A percentile compares a stretch with the other conserved stretches of the same genome.
These are phyloP conservation scores for Boletus rufocinnamomeus DNA, from an alignment of 768 basidiomycete species.

Conservation along the genomic window DNA sequence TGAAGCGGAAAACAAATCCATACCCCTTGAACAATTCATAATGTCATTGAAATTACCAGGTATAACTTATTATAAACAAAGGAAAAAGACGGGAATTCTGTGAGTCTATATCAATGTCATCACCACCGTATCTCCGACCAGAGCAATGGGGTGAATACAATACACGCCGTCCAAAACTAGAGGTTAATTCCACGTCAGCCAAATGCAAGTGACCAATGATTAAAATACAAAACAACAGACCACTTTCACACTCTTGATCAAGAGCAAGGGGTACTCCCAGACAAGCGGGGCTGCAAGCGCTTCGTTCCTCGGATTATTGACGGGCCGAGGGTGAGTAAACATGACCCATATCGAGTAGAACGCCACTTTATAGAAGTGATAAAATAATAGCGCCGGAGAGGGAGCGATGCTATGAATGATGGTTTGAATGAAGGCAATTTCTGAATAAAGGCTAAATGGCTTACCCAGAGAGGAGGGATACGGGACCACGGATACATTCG, in stretches of 20 bases:
- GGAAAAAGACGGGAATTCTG: neutral
- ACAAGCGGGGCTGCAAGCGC: conserved; percentile 46
- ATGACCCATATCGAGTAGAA: conserved; percentile 92
- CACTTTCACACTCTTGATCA: conserved; percentile 62
- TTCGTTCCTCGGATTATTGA: neutral
- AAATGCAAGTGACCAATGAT: neutral
- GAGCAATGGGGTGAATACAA: conserved; percentile 86
- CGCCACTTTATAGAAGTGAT: conserved; percentile 95
- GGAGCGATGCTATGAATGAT: conserved; percentile 61
- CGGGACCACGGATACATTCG: conserved; percentile 83
- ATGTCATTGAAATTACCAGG: conserved; percentile 3
- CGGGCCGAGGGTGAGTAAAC: conserved; percentile 62
- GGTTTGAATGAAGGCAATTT: neutral
- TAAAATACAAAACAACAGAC: conserved; percentile 48
- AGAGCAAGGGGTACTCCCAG: conserved; percentile 68
- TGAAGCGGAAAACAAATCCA: neutral
- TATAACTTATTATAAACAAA: conserved; percentile 11
- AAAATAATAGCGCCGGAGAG: conserved; percentile 76
- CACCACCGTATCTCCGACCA: conserved; percentile 88
- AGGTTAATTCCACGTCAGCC: neutral
- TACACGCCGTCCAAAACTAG: conserved; percentile 87
- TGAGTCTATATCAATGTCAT: conserved; percentile 25
- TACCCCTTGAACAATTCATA: neutral
- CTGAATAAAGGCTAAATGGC: conserved; percentile 24
- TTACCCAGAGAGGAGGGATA: conserved; percentile 86